These are phyloP conservation scores for Entonaema liquescens DNA, from an alignment of 495 filamentous ascomycete species.

Conservation along the genomic window DNA sequence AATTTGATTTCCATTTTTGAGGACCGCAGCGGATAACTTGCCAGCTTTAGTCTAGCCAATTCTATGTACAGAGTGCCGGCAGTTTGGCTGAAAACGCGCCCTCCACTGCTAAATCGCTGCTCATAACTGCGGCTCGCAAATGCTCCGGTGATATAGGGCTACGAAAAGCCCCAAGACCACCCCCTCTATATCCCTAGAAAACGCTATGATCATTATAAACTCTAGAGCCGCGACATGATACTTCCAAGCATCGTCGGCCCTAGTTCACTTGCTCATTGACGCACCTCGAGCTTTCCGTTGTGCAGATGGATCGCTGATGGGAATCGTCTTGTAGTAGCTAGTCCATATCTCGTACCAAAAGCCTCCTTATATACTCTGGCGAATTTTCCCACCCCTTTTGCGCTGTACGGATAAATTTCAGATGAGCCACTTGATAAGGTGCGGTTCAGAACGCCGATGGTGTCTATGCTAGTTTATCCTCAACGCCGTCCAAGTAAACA, in stretches of 20 bases:
- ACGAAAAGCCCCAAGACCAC: slow-evolving; percentile 17
- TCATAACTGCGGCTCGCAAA: slow-evolving; percentile 23
- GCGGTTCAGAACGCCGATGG: slow-evolving; percentile 46
- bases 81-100: slow-evolving; percentile 24
- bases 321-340: slow-evolving; percentile 21
- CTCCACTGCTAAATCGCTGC: slow-evolving; percentile 21
- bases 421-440: slow-evolving; percentile 43
- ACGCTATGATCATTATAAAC: slow-evolving; percentile 35
- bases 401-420: slow-evolving; percentile 37
- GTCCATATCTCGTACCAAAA: slow-evolving; percentile 28
- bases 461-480: slow-evolving; percentile 50
- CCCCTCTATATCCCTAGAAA: slow-evolving; percentile 25
- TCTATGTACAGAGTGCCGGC: slow-evolving; percentile 43
- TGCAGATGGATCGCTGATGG: slow-evolving; percentile 24
- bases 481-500: slow-evolving; percentile 47
- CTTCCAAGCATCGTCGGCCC: slow-evolving; percentile 15
- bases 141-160: slow-evolving; percentile 14
- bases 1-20: slow-evolving; percentile 41
- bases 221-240: slow-evolving; percentile 15
- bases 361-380: slow-evolving; percentile 40
- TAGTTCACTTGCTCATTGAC: slow-evolving; percentile 15
- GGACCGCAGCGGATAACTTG: slow-evolving; percentile 27
- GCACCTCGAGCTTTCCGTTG: slow-evolving; percentile 28
- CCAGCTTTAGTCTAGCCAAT: slow-evolving; percentile 25
- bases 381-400: slow-evolving; percentile 24